Evolutionary conservation across 306 rosid species (phyloP).

Genomic region (Cicer bijugum): DNA sequence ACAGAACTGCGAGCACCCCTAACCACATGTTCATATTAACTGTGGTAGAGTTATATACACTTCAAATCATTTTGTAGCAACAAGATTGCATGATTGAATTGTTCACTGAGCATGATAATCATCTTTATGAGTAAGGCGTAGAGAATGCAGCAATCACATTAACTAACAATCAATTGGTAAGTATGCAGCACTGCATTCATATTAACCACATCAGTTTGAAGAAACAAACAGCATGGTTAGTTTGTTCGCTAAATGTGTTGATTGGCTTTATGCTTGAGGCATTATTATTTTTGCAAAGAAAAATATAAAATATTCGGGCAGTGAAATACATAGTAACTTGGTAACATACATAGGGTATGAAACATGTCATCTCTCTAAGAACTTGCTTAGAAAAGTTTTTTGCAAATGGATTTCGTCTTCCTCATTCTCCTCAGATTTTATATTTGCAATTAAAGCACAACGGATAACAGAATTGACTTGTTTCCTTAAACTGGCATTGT

Average conservation of each 20-base stretch:
- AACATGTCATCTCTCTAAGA: conserved; percentile 60
- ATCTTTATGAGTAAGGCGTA: background rate
- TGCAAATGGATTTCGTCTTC: conserved; percentile 58
- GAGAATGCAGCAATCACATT: background rate
- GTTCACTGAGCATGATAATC: background rate
- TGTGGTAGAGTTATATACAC: background rate
- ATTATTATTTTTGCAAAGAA: background rate
- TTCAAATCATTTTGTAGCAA: background rate
- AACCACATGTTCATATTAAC: background rate
- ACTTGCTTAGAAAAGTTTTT: conserved; percentile 71
- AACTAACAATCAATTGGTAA: too few species aligned
- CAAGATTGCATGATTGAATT: background rate
- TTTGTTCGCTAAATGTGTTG: background rate
- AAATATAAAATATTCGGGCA: background rate
- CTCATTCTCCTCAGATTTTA: conserved; percentile 52
- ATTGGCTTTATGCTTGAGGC: conserved; percentile 2
- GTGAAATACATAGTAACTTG: background rate
- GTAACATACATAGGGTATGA: conserved; percentile 3
- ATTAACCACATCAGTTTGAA: background rate
- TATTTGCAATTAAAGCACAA: conserved; percentile 60
- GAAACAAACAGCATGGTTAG: conserved; percentile 4
- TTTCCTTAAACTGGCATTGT: conserved; percentile 81
- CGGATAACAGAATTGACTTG: conserved; percentile 81
- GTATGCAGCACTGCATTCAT: background rate
- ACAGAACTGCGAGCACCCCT: too few species aligned